These are phyloP conservation scores for Ligustrum vulgare DNA, from an alignment of 257 asterid genomes.

Conservation along the genomic window DNA sequence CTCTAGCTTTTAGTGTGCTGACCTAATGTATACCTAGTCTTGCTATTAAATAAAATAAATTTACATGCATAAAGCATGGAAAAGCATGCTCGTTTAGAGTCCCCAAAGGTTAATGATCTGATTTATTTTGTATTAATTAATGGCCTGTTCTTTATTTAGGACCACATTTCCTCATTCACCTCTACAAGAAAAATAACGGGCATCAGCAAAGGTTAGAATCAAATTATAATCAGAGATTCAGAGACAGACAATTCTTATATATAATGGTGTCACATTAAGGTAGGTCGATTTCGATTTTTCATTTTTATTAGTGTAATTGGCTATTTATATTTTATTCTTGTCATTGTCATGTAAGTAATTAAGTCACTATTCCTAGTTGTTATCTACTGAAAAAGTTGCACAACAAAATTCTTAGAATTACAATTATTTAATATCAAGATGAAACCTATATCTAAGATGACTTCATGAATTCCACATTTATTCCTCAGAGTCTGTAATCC, in stretches of 20 bases:
- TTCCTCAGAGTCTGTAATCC: too few relatives aligned
- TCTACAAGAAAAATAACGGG: background rate
- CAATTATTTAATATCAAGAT: too few relatives aligned
- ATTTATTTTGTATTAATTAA: slow-evolving; percentile 7
- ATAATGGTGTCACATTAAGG: background rate
- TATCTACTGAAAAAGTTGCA: background rate
- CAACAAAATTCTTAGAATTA: too few relatives aligned
- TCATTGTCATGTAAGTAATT: background rate
- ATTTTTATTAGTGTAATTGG: background rate
- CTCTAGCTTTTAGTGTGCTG: slow-evolving; percentile 34
- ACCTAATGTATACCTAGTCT: slow-evolving; percentile 24
- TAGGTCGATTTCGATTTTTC: background rate
- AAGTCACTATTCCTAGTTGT: background rate
- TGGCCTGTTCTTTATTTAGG: slow-evolving; percentile 3
- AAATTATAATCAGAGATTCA: background rate
- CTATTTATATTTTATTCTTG: background rate
- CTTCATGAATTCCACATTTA: too few relatives aligned
- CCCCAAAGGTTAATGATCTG: slow-evolving; percentile 33
- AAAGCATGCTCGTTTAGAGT: slow-evolving; percentile 32
- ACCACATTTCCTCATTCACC: slow-evolving; percentile 19
- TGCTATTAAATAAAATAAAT: slow-evolving; percentile 23
- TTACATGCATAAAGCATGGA: slow-evolving; percentile 20
- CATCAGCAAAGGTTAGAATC: background rate
- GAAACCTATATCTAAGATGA: too few relatives aligned
- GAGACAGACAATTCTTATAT: background rate